Conservation (phyloP, 805 yeast genomes). For the Candida gorgasii region DNA sequence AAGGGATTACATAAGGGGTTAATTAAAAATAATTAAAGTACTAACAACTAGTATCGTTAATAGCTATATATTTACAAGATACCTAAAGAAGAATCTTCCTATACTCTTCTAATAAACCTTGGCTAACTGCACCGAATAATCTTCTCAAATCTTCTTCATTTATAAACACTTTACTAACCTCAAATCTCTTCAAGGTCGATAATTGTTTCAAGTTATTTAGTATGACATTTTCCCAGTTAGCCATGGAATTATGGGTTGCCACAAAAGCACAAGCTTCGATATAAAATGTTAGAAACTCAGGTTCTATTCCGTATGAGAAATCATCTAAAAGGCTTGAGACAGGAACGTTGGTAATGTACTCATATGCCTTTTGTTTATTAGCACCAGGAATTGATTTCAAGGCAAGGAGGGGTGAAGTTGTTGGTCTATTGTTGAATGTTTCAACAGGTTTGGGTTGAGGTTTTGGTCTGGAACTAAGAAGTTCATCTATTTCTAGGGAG, state of each 20-base stretch:
- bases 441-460: not conserved
- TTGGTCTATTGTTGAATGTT: slow-evolving; percentile 20
- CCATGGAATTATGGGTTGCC: slow-evolving; percentile 12
- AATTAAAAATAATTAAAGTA: slow-evolving; percentile 10
- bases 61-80: not conserved
- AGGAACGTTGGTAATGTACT: slow-evolving; percentile 34
- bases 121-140: slow-evolving; percentile 9
- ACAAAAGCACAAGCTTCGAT: slow-evolving; percentile 40
- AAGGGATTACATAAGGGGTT: slow-evolving; percentile 38
- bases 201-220: slow-evolving; percentile 24
- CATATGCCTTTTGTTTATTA: slow-evolving; percentile 31
- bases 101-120: not conserved
- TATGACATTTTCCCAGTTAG: slow-evolving; percentile 20
- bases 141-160: slow-evolving; percentile 18
- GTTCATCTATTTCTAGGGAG: slow-evolving; percentile 18
- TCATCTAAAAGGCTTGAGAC: slow-evolving; percentile 24
- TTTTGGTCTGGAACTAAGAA: slow-evolving; percentile 17
- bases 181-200: slow-evolving; percentile 31
- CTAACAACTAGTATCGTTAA: not conserved
- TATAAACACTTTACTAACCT: slow-evolving; percentile 32
- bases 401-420: slow-evolving; percentile 27
- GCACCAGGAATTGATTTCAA: slow-evolving; percentile 28
- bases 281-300: slow-evolving; percentile 48
- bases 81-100: not conserved
- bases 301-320: slow-evolving; percentile 50